phyloP scores from a whole-genome alignment of 1,284 basidiomycete genomes.

The Sanguinoderma infundibulare region DNA sequence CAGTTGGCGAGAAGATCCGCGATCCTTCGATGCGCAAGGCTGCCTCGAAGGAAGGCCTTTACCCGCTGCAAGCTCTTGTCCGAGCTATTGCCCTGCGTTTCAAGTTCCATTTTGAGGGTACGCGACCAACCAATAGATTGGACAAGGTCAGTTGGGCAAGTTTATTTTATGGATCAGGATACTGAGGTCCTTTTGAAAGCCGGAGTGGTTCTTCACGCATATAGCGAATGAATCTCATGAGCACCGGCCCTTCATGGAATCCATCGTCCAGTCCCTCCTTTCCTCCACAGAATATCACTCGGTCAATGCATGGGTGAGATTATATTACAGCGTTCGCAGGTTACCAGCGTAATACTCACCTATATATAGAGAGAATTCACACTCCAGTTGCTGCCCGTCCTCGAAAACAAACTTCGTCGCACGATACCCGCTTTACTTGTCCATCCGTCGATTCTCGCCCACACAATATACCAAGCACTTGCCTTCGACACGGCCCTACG shows the following conservation, averaged over 20 bases:
- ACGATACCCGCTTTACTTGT: conserved; percentile 78
- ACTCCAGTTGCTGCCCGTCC: conserved; percentile 69
- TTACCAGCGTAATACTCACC: neutral
- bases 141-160: conserved; percentile 73
- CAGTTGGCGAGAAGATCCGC: conserved; percentile 62
- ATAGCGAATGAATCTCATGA: conserved; percentile 85
- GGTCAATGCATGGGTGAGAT: conserved; percentile 75
- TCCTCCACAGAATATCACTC: conserved; percentile 61
- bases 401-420: conserved; percentile 73
- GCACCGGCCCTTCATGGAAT: conserved; percentile 78
- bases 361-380: conserved; percentile 74
- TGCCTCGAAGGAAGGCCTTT: conserved; percentile 49
- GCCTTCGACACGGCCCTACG: conserved; percentile 84
- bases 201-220: conserved; percentile 97
- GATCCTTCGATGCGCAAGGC: conserved; percentile 19
- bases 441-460: conserved; percentile 87
- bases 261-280: conserved; percentile 77
- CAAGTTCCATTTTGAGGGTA: conserved; percentile 94
- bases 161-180: neutral
- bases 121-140: conserved; percentile 85
- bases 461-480: conserved; percentile 93
- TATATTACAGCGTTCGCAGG: conserved; percentile 1
- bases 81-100: conserved; percentile 88
- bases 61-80: conserved; percentile 85
- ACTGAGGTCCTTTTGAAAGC: conserved; percentile 52